Conservation (phyloP, 768 basidiomycete species). For the Serendipita sp. region DNA sequence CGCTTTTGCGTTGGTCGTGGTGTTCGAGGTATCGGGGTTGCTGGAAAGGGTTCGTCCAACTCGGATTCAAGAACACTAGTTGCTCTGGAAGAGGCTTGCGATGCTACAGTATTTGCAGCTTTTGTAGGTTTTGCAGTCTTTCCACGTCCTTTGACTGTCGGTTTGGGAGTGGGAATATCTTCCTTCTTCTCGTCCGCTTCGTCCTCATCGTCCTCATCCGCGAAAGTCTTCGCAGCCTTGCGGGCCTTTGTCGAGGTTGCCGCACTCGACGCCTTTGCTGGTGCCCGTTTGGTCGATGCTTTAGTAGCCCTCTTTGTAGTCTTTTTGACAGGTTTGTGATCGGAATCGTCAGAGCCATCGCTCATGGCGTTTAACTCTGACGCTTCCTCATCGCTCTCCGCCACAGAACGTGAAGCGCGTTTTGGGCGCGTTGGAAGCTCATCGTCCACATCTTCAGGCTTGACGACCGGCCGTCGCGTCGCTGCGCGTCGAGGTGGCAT, state of each 20-base stretch:
- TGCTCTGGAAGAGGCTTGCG: not conserved
- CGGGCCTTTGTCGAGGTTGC: not conserved
- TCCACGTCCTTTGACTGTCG: not conserved
- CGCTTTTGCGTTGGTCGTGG: not conserved
- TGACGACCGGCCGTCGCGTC: not conserved
- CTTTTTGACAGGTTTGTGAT: not conserved
- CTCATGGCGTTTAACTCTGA: not conserved
- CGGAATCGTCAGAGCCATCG: conserved; percentile 2
- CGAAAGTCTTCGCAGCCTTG: conserved; percentile 2
- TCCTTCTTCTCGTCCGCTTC: not conserved
- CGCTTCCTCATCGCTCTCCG: conserved; percentile 4
- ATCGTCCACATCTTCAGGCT: not conserved
- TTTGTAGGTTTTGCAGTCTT: not conserved
- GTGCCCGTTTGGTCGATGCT: not conserved
- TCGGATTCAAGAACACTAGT: conserved; percentile 2
- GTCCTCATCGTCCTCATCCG: conserved; percentile 9
- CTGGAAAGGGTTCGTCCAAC: not conserved
- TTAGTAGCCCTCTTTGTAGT: not conserved
- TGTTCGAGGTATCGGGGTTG: not conserved
- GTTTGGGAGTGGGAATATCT: not conserved
- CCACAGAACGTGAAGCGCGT: not conserved
- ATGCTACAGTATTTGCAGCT: not conserved
- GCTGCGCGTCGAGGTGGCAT: conserved; percentile 3
- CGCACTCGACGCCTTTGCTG: not conserved
- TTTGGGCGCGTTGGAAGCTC: not conserved